These are phyloP conservation scores for Panaeolus cyanescens DNA, from an alignment of 768 basidiomycete species.

Conservation along the genomic window DNA sequence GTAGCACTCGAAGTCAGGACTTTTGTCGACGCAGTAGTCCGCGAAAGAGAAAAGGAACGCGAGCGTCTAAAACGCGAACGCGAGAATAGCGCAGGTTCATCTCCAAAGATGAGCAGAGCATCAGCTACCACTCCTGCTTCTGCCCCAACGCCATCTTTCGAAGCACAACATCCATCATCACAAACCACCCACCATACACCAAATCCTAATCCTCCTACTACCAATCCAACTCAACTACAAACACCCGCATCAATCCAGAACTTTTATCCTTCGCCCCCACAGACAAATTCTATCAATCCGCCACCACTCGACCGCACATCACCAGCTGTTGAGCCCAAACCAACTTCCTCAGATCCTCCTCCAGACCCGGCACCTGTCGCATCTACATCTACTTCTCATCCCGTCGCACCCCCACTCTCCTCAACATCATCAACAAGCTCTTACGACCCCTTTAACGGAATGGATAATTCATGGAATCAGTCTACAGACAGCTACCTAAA, in stretches of 20 bases:
- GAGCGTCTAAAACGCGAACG: constrained; percentile 71
- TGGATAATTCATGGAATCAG: constrained; percentile 33
- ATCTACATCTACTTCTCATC: constrained; percentile 6
- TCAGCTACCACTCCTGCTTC: constrained; percentile 26
- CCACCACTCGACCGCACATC: constrained; percentile 25
- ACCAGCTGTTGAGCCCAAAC: constrained; percentile 21
- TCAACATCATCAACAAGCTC: constrained; percentile 19
- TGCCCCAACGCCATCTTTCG: constrained; percentile 8
- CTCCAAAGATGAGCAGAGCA: constrained; percentile 34
- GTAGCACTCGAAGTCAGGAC: constrained; percentile 63
- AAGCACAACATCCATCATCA: constrained; percentile 10
- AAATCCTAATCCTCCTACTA: background rate
- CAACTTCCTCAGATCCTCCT: constrained; percentile 6
- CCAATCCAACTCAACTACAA: constrained; percentile 11
- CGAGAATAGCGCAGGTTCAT: constrained; percentile 42
- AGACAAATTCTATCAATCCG: constrained; percentile 36
- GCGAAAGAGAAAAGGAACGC: constrained; percentile 77
- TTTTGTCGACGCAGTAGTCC: constrained; percentile 76
- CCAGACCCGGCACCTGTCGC: constrained; percentile 11
- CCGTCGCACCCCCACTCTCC: background rate
- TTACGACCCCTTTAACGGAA: constrained; percentile 47
- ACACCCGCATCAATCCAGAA: constrained; percentile 29
- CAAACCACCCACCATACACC: background rate
- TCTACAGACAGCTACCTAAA: constrained; percentile 38
- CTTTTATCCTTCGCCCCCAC: constrained; percentile 69